Conservation (phyloP, 192 early-diverging fungal genomes). For the Coemansia sp. region DNA sequence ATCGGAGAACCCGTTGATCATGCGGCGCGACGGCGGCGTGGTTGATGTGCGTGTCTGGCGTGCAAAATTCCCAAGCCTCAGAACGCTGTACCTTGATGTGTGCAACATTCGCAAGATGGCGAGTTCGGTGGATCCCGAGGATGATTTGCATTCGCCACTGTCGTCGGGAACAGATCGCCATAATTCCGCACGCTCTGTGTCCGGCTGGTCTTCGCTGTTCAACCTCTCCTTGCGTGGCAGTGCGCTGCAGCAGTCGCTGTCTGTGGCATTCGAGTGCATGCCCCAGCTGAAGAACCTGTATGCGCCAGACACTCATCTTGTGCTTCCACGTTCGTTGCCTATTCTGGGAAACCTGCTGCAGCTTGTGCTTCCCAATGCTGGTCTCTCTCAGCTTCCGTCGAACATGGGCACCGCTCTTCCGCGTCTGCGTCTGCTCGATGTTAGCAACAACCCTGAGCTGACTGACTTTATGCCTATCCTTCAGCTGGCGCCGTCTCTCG, state of each 20-base stretch:
- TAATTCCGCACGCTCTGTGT: background rate
- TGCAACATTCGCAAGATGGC: constrained; percentile 43
- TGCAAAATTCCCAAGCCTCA: constrained; percentile 42
- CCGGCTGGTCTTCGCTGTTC: constrained; percentile 35
- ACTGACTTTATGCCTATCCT: constrained; percentile 36
- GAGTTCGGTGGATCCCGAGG: constrained; percentile 3
- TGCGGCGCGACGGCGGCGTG: constrained; percentile 35
- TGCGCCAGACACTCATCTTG: constrained; percentile 40
- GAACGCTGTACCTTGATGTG: constrained; percentile 47
- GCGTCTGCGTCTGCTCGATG: constrained; percentile 39
- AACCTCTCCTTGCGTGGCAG: constrained; percentile 52
- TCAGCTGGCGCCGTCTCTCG: constrained; percentile 38
- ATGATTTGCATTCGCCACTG: constrained; percentile 1
- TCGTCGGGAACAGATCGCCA: background rate
- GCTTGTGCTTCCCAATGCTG: constrained; percentile 43
- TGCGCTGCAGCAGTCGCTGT: constrained; percentile 30
- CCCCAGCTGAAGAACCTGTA: constrained; percentile 47
- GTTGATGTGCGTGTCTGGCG: constrained; percentile 38
- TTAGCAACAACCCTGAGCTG: constrained; percentile 49
- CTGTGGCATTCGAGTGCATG: constrained; percentile 37
- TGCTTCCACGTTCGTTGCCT: constrained; percentile 41
- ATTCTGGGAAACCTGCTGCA: constrained; percentile 31
- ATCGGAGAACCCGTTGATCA: constrained; percentile 46
- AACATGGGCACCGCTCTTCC: constrained; percentile 47
- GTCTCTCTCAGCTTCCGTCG: constrained; percentile 28